Evolutionary conservation across 192 early-diverging fungal species (phyloP).

Genomic region (Linnemannia exigua): DNA sequence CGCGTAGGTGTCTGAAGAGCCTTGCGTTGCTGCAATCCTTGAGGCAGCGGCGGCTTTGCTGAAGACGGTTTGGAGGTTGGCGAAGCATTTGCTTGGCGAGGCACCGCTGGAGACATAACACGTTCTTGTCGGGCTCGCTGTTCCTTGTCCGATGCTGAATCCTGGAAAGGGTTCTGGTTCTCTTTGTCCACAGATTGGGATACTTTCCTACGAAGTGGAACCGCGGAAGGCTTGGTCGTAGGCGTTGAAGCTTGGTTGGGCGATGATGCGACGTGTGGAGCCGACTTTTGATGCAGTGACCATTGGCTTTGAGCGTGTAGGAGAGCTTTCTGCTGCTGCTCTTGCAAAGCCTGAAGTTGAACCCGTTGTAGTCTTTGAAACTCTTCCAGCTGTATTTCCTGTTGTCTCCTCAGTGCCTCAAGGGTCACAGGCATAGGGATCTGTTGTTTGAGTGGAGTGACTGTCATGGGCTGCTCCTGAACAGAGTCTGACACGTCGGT

Average conservation of each 20-base stretch:
- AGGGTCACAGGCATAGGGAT: constrained; percentile 6
- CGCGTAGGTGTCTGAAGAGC: not conserved
- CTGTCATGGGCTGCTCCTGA: not conserved
- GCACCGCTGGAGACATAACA: too few relatives aligned
- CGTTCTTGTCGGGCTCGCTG: not conserved
- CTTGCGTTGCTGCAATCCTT: not conserved
- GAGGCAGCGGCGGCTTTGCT: not conserved
- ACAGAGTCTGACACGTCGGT: not conserved
- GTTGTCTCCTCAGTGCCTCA: constrained; percentile 20
- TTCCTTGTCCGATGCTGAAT: not conserved
- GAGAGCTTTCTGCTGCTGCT: constrained; percentile 30
- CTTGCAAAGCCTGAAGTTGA: constrained; percentile 29
- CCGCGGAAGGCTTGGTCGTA: not conserved
- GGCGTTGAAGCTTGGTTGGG: not conserved
- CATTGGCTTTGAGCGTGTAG: constrained; percentile 14
- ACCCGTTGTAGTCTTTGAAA: constrained; percentile 24
- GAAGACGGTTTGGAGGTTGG: not conserved
- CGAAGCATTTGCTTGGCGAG: not conserved
- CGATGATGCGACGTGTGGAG: not conserved
- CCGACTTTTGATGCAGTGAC: not conserved
- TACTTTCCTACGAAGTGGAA: not conserved
- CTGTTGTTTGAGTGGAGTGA: not conserved
- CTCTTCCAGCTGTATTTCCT: constrained; percentile 26
- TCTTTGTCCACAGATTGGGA: not conserved
- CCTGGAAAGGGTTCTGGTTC: not conserved